phyloP scores from a whole-genome alignment of 495 filamentous ascomycete species.

The Neurospora intermedia region DNA sequence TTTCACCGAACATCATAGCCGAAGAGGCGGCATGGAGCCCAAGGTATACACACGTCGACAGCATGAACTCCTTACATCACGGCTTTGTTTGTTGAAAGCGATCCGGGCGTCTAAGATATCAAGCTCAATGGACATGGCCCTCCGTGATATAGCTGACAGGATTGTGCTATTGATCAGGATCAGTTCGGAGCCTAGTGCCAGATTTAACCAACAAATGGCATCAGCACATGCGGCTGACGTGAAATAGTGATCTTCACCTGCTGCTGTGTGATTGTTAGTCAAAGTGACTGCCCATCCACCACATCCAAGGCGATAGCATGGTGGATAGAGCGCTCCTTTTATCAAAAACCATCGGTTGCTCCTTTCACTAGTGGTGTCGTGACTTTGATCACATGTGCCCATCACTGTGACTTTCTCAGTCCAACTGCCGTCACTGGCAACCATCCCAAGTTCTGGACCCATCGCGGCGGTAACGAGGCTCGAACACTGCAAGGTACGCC shows the following conservation, averaged over 20 bases:
- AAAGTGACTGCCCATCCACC: neutral
- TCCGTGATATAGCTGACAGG: neutral
- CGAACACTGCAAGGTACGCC: neutral
- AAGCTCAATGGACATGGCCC: neutral
- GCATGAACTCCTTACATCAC: neutral
- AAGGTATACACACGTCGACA: neutral
- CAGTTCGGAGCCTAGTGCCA: neutral
- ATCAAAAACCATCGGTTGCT: neutral
- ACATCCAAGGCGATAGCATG: neutral
- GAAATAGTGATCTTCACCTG: neutral
- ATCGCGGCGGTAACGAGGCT: neutral
- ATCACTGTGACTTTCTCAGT: neutral
- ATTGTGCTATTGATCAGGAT: neutral
- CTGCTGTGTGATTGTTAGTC: neutral
- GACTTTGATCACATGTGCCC: neutral
- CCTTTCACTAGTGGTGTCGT: neutral
- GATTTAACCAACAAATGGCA: neutral
- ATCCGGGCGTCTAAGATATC: neutral
- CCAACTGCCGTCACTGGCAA: neutral
- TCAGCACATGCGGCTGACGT: neutral
- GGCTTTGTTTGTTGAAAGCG: neutral
- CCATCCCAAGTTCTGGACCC: neutral
- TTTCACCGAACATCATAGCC: neutral
- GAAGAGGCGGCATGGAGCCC: neutral
- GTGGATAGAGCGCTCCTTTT: neutral